phyloP scores from a whole-genome alignment of 2,329 filamentous ascomycete species.

The Sclerotinia glacialis region DNA sequence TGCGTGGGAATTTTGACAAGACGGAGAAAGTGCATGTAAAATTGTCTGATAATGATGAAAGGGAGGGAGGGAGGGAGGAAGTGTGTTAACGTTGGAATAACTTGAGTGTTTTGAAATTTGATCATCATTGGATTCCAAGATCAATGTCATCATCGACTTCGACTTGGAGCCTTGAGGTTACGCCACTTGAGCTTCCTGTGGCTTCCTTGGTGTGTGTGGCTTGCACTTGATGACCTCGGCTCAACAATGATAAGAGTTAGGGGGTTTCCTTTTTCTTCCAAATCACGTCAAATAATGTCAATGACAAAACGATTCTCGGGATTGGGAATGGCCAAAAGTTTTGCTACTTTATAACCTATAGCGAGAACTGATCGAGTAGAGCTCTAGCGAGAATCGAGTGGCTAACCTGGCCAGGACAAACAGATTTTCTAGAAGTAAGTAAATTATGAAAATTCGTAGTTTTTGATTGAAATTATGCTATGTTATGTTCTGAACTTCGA shows the following conservation, averaged over 20 bases:
- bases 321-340: neutral
- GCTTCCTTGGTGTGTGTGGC: neutral
- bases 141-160: slow-evolving; percentile 17
- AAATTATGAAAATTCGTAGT: too few relatives aligned
- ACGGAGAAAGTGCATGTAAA: neutral
- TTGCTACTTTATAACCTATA: neutral
- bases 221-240: neutral
- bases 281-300: neutral
- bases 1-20: neutral
- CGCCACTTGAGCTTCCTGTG: slow-evolving; percentile 1
- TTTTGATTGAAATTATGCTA: neutral
- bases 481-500: neutral
- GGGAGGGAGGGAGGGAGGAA: neutral
- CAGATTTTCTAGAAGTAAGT: neutral
- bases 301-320: neutral
- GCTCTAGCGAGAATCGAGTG: neutral
- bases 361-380: neutral
- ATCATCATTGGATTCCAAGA: neutral
- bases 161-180: neutral
- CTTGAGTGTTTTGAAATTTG: neutral
- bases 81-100: neutral
- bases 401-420: neutral
- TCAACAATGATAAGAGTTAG: neutral
- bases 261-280: neutral
- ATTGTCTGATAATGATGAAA: neutral